phyloP scores from a whole-genome alignment of 306 rosid genomes.

The Dalbergia cultrata region DNA sequence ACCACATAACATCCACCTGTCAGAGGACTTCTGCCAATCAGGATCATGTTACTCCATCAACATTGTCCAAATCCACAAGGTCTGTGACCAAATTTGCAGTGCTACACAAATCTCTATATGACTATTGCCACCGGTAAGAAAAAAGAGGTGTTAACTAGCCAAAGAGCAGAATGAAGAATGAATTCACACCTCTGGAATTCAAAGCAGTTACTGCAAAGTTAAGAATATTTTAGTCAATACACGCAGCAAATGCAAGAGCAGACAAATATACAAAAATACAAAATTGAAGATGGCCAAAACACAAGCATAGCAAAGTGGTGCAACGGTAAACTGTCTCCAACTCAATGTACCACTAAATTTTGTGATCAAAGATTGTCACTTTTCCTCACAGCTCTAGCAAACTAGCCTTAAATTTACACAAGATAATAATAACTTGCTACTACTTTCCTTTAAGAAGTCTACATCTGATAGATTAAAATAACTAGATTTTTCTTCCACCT shows the following conservation, averaged over 20 bases:
- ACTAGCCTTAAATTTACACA: background rate
- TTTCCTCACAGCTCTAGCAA: constrained; percentile 8
- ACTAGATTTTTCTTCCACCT: constrained; percentile 1
- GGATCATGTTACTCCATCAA: constrained; percentile 41
- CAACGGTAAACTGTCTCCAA: background rate
- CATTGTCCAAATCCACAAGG: constrained; percentile 38
- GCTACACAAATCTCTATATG: constrained; percentile 34
- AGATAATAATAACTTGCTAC: background rate
- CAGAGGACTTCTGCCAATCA: constrained; percentile 37
- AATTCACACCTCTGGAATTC: constrained; percentile 27
- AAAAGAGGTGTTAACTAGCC: constrained; percentile 30
- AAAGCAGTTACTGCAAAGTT: constrained; percentile 18
- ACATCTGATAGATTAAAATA: constrained; percentile 3
- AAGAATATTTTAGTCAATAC: constrained; percentile 30
- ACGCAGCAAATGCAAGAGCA: constrained; percentile 14
- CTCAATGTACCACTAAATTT: background rate
- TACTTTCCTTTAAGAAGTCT: constrained; percentile 6
- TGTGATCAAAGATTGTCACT: background rate
- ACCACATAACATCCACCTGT: constrained; percentile 37
- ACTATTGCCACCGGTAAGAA: constrained; percentile 27
- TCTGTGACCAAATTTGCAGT: constrained; percentile 36
- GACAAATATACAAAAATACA: constrained; percentile 22
- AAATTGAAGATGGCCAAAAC: constrained; percentile 33
- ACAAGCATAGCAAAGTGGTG: constrained; percentile 13
- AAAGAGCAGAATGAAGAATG: constrained; percentile 31